Percentiles rank a stretch among this genome's conserved stretches.
phyloP scores from a whole-genome alignment of 495 filamentous ascomycete species.

The Neohortaea acidophila region DNA sequence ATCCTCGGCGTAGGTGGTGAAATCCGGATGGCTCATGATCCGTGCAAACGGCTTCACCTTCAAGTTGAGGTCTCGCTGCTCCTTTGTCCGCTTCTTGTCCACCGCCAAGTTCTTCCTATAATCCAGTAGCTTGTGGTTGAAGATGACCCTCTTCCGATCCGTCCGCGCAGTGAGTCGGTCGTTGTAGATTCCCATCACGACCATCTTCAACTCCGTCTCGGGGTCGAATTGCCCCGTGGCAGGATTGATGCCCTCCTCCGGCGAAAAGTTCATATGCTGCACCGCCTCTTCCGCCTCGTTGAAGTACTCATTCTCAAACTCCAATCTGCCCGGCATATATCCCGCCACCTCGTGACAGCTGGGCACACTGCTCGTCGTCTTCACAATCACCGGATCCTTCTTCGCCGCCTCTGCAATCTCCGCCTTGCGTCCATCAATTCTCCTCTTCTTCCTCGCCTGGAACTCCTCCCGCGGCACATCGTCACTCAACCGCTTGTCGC shows the following conservation, averaged over 20 bases:
- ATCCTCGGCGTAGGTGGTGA: slow-evolving; percentile 66
- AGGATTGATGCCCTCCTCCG: slow-evolving; percentile 78
- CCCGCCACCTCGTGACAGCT: slow-evolving; percentile 95
- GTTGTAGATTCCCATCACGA: slow-evolving; percentile 98
- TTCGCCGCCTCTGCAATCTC: slow-evolving; percentile 70
- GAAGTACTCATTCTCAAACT: slow-evolving; percentile 94
- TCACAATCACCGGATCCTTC: slow-evolving; percentile 60
- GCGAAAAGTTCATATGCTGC: slow-evolving; percentile 94
- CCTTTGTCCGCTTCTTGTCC: slow-evolving; percentile 92
- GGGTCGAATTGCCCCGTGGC: slow-evolving; percentile 71
- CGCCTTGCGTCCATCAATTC: slow-evolving; percentile 86
- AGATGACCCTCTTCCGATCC: slow-evolving; percentile 93
- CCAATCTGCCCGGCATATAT: slow-evolving; percentile 94
- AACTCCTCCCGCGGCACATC: slow-evolving; percentile 81
- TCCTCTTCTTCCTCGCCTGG: slow-evolving; percentile 79
- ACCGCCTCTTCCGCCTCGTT: slow-evolving; percentile 98
- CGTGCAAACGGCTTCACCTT: slow-evolving; percentile 91
- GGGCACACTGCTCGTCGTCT: slow-evolving; percentile 84
- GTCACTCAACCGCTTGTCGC: slow-evolving; percentile 60
- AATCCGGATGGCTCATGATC: slow-evolving; percentile 90
- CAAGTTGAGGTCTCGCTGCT: slow-evolving; percentile 77
- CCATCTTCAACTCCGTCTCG: slow-evolving; percentile 93
- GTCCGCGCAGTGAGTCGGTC: slow-evolving; percentile 75
- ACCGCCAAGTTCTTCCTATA: slow-evolving; percentile 72
- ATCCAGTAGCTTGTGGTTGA: slow-evolving; percentile 84